Evolutionary conservation across 129 eudicot species (phyloP).

Genomic region (Pseudognaphalium luteoalbum): DNA sequence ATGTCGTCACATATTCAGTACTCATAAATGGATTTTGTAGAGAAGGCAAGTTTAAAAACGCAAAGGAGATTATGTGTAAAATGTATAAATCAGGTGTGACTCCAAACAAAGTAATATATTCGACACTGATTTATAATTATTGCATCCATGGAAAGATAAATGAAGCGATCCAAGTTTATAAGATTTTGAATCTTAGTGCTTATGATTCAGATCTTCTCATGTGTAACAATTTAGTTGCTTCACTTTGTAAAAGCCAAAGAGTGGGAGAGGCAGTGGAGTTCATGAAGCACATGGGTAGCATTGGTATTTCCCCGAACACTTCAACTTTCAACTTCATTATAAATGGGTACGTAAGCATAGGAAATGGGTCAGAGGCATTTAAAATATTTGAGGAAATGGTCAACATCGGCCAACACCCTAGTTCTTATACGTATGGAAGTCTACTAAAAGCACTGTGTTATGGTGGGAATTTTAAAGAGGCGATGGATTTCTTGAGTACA

Average conservation of each 20-base stretch:
- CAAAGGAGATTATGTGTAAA: slow-evolving; percentile 68
- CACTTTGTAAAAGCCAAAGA: slow-evolving; percentile 56
- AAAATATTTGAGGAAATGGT: slow-evolving; percentile 60
- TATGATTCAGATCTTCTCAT: slow-evolving; percentile 41
- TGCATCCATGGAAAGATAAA: slow-evolving; percentile 53
- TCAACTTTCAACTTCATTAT: slow-evolving; percentile 61
- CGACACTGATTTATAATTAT: slow-evolving; percentile 59
- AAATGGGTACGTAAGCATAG: slow-evolving; percentile 51
- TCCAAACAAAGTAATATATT: slow-evolving; percentile 55
- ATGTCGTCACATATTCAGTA: slow-evolving; percentile 73
- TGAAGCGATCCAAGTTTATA: slow-evolving; percentile 54
- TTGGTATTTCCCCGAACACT: slow-evolving; percentile 52
- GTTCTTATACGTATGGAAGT: slow-evolving; percentile 55
- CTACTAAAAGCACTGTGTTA: slow-evolving; percentile 70
- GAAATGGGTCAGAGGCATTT: slow-evolving; percentile 60
- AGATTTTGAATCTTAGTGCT: slow-evolving; percentile 48
- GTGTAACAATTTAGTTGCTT: slow-evolving; percentile 59
- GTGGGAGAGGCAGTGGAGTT: slow-evolving; percentile 63
- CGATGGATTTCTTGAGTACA: slow-evolving; percentile 44
- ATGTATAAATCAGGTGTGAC: slow-evolving; percentile 58
- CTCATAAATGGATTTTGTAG: slow-evolving; percentile 75
- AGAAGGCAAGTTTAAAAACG: slow-evolving; percentile 51
- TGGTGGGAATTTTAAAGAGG: slow-evolving; percentile 59
- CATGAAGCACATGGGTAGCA: slow-evolving; percentile 57
- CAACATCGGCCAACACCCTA: slow-evolving; percentile 57